These are phyloP conservation scores for Telopea speciosissima DNA, from an alignment of 177 flowering plant species.

Conservation along the genomic window DNA sequence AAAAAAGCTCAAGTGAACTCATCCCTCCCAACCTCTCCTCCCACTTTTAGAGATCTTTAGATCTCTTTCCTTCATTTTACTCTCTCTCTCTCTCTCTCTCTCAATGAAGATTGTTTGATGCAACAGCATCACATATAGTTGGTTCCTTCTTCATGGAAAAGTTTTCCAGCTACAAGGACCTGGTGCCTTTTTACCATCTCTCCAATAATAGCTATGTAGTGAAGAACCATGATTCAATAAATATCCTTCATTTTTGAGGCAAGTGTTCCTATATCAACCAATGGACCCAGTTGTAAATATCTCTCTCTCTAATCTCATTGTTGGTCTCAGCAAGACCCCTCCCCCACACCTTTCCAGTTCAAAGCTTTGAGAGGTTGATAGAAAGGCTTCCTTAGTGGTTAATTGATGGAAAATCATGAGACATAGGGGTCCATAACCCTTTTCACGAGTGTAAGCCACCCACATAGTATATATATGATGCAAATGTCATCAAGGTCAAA, in stretches of 20 bases:
- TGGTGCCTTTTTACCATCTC: slow-evolving; percentile 10
- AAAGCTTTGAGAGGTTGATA: neutral
- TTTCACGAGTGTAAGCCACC: slow-evolving; percentile 48
- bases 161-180: slow-evolving; percentile 14
- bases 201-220: slow-evolving; percentile 24
- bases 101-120: neutral
- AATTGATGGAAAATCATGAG: slow-evolving; percentile 55
- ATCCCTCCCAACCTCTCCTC: slow-evolving; percentile 11
- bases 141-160: slow-evolving; percentile 28
- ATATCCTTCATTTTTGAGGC: slow-evolving; percentile 3
- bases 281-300: slow-evolving; percentile 20
- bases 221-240: slow-evolving; percentile 1
- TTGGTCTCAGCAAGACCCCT: neutral
- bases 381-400: slow-evolving; percentile 18
- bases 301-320: neutral
- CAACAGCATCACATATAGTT: slow-evolving; percentile 11
- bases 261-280: slow-evolving; percentile 18
- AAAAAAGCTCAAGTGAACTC: slow-evolving; percentile 23
- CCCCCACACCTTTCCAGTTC: neutral
- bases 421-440: slow-evolving; percentile 42
- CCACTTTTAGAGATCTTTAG: slow-evolving; percentile 12
- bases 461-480: slow-evolving; percentile 16
- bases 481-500: slow-evolving; percentile 44
- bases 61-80: slow-evolving; percentile 16
- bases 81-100: slow-evolving; percentile 16